Conservation (phyloP, 768 basidiomycete genomes). For the Termitomyces sp. region DNA sequence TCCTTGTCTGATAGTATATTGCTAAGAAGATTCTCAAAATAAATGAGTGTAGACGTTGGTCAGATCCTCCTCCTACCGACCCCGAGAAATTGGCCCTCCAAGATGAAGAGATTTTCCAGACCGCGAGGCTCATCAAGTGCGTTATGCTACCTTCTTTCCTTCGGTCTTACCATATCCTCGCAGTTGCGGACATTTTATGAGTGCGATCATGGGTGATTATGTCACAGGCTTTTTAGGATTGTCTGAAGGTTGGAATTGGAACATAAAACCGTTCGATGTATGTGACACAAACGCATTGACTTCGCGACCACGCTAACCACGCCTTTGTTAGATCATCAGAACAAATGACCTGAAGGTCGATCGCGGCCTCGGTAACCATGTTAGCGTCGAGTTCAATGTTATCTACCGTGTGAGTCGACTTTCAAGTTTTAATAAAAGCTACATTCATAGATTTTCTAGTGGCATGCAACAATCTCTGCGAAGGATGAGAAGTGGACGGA, state of each 20-base stretch:
- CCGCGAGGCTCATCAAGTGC: conserved; percentile 46
- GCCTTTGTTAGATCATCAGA: conserved; percentile 27
- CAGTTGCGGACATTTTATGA: conserved; percentile 51
- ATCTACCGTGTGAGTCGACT: conserved; percentile 31
- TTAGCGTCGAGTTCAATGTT: conserved; percentile 65
- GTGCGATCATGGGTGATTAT: conserved; percentile 51
- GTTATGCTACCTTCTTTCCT: conserved; percentile 2
- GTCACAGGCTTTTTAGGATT: conserved; percentile 53
- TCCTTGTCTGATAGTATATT: conserved; percentile 30
- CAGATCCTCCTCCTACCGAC: conserved; percentile 32
- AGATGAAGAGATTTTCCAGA: conserved; percentile 57
- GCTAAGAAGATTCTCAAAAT: conserved; percentile 45
- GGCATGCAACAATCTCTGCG: conserved; percentile 51
- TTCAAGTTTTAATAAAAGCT: not conserved
- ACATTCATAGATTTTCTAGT: conserved; percentile 21
- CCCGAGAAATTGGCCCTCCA: conserved; percentile 20
- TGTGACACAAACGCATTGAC: not conserved
- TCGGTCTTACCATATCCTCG: not conserved
- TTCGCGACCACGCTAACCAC: not conserved
- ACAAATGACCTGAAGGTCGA: conserved; percentile 24
- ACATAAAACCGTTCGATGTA: conserved; percentile 35
- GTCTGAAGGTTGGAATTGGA: conserved; percentile 47
- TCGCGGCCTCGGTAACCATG: conserved; percentile 60
- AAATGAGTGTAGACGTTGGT: conserved; percentile 47
- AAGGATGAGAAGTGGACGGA: conserved; percentile 49